Evolutionary conservation across 1,139 yeast genomes (phyloP).

Genomic region (Protomyces pachydermus): DNA sequence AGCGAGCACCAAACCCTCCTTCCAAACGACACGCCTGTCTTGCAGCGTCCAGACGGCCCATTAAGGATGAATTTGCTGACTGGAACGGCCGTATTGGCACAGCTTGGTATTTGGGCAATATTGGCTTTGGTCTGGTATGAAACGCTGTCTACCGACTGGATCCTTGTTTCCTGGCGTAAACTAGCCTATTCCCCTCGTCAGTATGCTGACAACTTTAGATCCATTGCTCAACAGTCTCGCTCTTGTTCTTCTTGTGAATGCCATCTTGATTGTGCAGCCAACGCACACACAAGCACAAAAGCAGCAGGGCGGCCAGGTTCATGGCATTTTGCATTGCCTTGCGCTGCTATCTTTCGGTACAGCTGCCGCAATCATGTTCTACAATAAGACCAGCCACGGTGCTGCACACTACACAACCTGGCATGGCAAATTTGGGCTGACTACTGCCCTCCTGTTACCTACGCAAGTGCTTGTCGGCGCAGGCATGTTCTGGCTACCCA

Average conservation of each 20-base stretch:
- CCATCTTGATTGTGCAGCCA: slow-evolving; percentile 32
- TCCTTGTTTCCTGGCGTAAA: slow-evolving; percentile 13
- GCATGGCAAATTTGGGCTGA: slow-evolving; percentile 37
- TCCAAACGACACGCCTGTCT: slow-evolving; percentile 20
- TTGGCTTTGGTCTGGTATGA: slow-evolving; percentile 7
- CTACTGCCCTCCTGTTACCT: slow-evolving; percentile 33
- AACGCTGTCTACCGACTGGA: slow-evolving; percentile 5
- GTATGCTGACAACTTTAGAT: background rate
- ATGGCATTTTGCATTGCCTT: slow-evolving; percentile 36
- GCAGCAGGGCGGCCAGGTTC: slow-evolving; percentile 35
- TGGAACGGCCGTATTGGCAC: slow-evolving; percentile 22
- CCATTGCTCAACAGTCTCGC: slow-evolving; percentile 28
- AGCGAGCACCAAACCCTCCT: slow-evolving; percentile 13
- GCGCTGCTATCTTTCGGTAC: slow-evolving; percentile 33
- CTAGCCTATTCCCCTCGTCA: background rate
- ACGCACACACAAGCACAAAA: slow-evolving; percentile 35
- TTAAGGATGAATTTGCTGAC: slow-evolving; percentile 14
- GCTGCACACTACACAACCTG: slow-evolving; percentile 36
- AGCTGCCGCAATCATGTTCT: slow-evolving; percentile 34
- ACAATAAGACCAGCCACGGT: slow-evolving; percentile 35
- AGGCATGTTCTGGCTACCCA: slow-evolving; percentile 36
- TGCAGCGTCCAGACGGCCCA: slow-evolving; percentile 12
- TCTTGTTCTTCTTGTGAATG: slow-evolving; percentile 29
- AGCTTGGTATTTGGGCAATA: slow-evolving; percentile 10
- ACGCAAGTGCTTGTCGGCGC: slow-evolving; percentile 34